Conservation (phyloP, 305 asterid genomes). For the Andrographis paniculata region DNA sequence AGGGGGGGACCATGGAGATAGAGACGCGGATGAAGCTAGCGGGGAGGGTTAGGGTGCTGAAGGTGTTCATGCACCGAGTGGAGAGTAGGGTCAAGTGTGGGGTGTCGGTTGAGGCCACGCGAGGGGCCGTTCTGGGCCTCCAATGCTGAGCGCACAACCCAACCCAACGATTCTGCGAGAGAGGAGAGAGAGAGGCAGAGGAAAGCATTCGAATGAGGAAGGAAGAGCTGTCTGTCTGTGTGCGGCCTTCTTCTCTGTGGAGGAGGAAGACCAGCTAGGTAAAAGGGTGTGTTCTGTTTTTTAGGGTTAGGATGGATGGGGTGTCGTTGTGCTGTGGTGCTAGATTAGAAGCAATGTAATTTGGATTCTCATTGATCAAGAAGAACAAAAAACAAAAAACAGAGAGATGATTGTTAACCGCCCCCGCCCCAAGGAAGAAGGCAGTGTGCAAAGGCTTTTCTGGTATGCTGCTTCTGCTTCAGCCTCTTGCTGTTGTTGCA, state of each 20-base stretch:
- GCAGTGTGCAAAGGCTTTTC: neutral
- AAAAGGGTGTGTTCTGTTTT: too few species aligned
- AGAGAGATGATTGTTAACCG: neutral
- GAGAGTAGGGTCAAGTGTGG: slow-evolving; percentile 60
- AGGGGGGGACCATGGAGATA: slow-evolving; percentile 57
- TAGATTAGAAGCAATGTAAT: neutral
- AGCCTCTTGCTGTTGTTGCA: too few species aligned
- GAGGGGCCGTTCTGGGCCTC: slow-evolving; percentile 67
- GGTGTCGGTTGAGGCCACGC: slow-evolving; percentile 62
- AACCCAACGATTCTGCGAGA: too few species aligned
- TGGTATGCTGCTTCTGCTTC: too few species aligned
- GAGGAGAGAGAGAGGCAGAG: too few species aligned
- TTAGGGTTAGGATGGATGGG: neutral
- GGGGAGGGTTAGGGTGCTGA: slow-evolving; percentile 85
- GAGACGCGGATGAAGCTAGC: slow-evolving; percentile 89
- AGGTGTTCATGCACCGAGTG: slow-evolving; percentile 80
- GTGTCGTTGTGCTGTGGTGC: too few species aligned
- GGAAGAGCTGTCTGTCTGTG: neutral
- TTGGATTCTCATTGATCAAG: neutral
- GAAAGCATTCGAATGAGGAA: neutral
- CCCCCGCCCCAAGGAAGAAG: neutral
- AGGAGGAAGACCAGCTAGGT: neutral
- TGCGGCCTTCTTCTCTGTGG: neutral
- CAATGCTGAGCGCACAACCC: slow-evolving; percentile 39
- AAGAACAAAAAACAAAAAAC: too few species aligned